A percentile compares a stretch with the other conserved stretches of the same genome.
phyloP scores from a whole-genome alignment of 371 early-diverging fungal genomes.

The Saksenaea oblongispora region DNA sequence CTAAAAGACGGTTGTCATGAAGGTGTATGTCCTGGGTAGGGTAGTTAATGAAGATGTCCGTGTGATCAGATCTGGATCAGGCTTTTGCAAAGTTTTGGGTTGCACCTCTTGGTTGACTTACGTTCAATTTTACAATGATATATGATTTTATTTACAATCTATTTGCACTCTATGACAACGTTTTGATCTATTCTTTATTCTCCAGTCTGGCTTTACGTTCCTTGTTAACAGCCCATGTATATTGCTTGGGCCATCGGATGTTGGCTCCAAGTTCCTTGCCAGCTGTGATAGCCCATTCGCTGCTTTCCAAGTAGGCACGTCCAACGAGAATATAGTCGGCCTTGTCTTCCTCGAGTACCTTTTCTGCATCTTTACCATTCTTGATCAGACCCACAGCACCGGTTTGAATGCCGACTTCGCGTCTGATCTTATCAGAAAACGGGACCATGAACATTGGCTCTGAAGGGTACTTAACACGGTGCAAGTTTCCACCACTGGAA shows the following conservation, averaged over 20 bases:
- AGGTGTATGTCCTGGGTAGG: too few relatives aligned
- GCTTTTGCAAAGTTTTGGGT: too few relatives aligned
- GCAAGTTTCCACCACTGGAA: conserved; percentile 69
- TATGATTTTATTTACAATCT: too few relatives aligned
- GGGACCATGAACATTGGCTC: conserved; percentile 62
- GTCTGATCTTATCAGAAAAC: conserved; percentile 59
- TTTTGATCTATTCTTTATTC: too few relatives aligned
- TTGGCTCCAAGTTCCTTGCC: conserved; percentile 63
- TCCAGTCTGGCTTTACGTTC: too few relatives aligned
- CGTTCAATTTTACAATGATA: too few relatives aligned
- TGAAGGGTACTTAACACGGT: conserved; percentile 25
- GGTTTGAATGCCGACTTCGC: conserved; percentile 50
- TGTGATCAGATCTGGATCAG: too few relatives aligned
- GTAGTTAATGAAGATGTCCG: too few relatives aligned
- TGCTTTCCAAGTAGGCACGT: conserved; percentile 67
- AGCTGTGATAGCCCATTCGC: conserved; percentile 32
- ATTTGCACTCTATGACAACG: too few relatives aligned
- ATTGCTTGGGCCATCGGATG: too few relatives aligned
- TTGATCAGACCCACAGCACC: conserved; percentile 72
- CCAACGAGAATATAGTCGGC: conserved; percentile 73
- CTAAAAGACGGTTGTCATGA: too few relatives aligned
- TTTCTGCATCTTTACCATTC: conserved; percentile 57
- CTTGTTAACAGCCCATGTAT: not conserved
- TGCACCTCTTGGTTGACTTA: too few relatives aligned
- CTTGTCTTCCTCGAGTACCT: conserved; percentile 54